Base-by-base conservation (phyloP, 768 basidiomycete genomes). In the Trametes elegans region DNA sequence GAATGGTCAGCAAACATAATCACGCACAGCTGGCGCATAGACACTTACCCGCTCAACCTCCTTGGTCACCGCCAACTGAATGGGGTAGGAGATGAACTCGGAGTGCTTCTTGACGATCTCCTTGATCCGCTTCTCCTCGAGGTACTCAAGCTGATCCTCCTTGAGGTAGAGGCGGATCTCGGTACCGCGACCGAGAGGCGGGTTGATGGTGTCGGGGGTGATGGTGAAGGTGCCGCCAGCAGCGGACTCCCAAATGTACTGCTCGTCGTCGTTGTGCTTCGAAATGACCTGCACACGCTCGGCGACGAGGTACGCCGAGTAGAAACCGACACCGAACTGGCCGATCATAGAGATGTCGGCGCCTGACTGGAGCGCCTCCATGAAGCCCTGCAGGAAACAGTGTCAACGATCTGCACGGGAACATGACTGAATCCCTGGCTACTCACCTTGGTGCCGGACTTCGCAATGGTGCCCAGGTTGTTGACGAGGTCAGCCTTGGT, bases 231-330 rank as follows among this genome's bases (percentile, higher is more conserved):
- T 99, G 53, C 96, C 97, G 70, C 96, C 97, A 28, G 96, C 96
- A 60, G 97, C 89, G n/a, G 96, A 99, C 82, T 99, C 96, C 97
- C 96, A 99, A 75, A 99, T 94, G 79, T 99, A 98, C 75, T 98
- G 96, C 77, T 98, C 97, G 72, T 98, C 96, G 66, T 98, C 96
- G 68, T 99, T 98, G 83, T 99, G 95, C 79, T 99, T 99, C 62
- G 95, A 93, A 75, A 98, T 88, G 70, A 99, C 93, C 74, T 97
- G 95, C 3, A 99, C 96, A 62, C 88, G 88, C 77, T 99, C 96
- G 65, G 96, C 95, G 62, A 99, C 95, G 66, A 99, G 93, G 83
- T 98, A 98, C 14, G 93, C 91, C 43, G 96, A 98, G 85, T 99
- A 98, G 87, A 98, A 98, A 79, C 96, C 96, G 73, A 99, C 96